A percentile compares a stretch with the other conserved stretches of the same genome.
Evolutionary conservation across 371 early-diverging fungal species (phyloP).

Genomic region (Actinomortierella wolfii): DNA sequence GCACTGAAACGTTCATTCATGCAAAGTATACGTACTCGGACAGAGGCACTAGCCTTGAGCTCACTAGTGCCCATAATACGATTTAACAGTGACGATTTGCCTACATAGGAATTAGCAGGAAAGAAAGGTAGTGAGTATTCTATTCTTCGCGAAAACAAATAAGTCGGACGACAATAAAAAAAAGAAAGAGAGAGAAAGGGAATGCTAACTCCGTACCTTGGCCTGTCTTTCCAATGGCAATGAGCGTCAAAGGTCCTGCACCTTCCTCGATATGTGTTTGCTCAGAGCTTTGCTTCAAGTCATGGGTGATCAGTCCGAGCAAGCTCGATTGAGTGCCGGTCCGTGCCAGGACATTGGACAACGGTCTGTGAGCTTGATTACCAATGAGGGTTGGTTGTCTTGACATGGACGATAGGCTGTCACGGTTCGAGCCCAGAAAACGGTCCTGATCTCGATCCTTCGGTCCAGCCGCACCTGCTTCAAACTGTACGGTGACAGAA

Average conservation of each 20-base stretch:
- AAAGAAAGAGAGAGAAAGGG: constrained; percentile 13
- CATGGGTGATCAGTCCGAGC: constrained; percentile 22
- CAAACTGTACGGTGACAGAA: too few species aligned
- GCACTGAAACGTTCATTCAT: background rate
- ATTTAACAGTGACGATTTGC: constrained; percentile 58
- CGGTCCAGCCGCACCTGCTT: too few species aligned
- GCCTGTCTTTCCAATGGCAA: constrained; percentile 45
- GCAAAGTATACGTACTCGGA: constrained; percentile 40
- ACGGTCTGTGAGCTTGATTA: too few species aligned
- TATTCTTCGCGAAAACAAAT: too few species aligned
- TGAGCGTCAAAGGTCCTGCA: constrained; percentile 34
- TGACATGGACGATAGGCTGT: too few species aligned
- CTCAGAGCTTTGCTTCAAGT: constrained; percentile 18
- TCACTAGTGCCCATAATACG: constrained; percentile 53
- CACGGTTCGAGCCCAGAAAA: too few species aligned
- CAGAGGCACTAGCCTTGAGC: constrained; percentile 52
- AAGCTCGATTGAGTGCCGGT: too few species aligned
- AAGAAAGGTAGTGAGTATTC: background rate
- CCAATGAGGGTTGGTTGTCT: too few species aligned
- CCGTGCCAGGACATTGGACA: too few species aligned
- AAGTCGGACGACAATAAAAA: background rate
- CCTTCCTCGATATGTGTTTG: constrained; percentile 38
- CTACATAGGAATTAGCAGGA: constrained; percentile 40
- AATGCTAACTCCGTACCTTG: constrained; percentile 12
- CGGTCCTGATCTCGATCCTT: too few species aligned